phyloP scores from a whole-genome alignment of 495 filamentous ascomycete genomes.

The Umbilicaria muhlenbergii region DNA sequence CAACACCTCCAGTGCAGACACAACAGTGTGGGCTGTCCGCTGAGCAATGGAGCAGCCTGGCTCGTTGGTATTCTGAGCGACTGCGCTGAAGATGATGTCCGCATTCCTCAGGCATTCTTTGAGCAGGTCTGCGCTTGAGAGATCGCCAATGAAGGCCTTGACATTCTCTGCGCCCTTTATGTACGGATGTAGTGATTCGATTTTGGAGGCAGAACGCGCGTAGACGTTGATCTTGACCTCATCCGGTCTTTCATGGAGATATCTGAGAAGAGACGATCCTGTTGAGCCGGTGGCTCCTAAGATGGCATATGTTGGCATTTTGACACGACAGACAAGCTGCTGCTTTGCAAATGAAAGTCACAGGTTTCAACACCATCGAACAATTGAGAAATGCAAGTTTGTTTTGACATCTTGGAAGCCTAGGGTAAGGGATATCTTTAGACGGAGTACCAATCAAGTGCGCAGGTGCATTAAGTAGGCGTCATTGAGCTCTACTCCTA shows the following conservation, averaged over 20 bases:
- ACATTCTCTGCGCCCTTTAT: not conserved
- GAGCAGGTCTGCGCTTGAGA: not conserved
- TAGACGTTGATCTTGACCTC: not conserved
- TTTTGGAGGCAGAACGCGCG: slow-evolving; percentile 2
- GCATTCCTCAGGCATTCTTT: not conserved
- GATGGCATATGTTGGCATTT: no score
- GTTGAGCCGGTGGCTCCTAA: not conserved
- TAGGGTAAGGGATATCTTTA: no score
- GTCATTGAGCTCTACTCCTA: no score
- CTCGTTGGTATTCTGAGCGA: not conserved
- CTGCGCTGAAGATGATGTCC: not conserved
- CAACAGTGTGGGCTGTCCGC: not conserved
- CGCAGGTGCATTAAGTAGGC: no score
- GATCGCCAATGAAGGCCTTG: not conserved
- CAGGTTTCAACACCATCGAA: no score
- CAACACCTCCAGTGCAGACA: not conserved
- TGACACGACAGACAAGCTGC: no score
- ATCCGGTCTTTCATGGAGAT: not conserved
- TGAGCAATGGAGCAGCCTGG: slow-evolving; percentile 2
- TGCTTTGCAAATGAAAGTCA: no score
- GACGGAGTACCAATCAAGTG: no score
- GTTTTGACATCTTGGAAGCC: no score
- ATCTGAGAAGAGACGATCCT: slow-evolving; percentile 2
- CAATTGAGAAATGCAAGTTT: no score
- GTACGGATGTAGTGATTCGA: not conserved